These are phyloP conservation scores for Dendrostoma leiphaemia DNA, from an alignment of 2,329 filamentous ascomycete genomes.

Conservation along the genomic window DNA sequence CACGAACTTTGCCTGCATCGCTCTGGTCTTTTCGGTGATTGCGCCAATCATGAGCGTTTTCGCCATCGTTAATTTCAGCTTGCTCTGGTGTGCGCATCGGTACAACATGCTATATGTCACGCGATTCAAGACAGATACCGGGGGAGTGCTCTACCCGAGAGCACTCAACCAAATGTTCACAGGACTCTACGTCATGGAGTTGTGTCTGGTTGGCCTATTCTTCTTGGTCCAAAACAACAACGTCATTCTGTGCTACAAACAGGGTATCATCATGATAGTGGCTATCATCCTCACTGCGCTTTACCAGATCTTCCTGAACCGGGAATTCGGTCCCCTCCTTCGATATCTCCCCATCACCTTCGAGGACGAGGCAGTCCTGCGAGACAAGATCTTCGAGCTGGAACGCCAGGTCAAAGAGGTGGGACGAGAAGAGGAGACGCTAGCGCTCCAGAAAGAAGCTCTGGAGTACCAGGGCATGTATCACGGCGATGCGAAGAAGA, in stretches of 20 bases:
- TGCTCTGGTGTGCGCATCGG: constrained; percentile 94
- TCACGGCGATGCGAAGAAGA: constrained; percentile 24
- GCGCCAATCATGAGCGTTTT: constrained; percentile 90
- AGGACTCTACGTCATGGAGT: constrained; percentile 90
- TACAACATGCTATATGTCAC: constrained; percentile 96
- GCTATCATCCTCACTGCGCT: constrained; percentile 66
- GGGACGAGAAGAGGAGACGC: constrained; percentile 37
- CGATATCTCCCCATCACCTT: constrained; percentile 90
- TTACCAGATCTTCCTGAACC: constrained; percentile 80
- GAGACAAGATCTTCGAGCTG: constrained; percentile 83
- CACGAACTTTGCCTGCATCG: constrained; percentile 94
- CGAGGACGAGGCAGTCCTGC: constrained; percentile 89
- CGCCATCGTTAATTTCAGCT: constrained; percentile 84
- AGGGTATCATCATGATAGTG: constrained; percentile 84
- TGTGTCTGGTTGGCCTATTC: constrained; percentile 86
- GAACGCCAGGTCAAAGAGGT: constrained; percentile 49
- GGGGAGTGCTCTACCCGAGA: constrained; percentile 84
- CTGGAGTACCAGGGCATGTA: constrained; percentile 21
- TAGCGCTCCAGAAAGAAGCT: constrained; percentile 39
- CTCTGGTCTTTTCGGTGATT: constrained; percentile 82
- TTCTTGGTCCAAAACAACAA: constrained; percentile 67
- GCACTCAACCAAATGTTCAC: constrained; percentile 96
- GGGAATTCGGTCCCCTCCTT: constrained; percentile 80
- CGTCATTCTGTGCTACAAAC: constrained; percentile 62
- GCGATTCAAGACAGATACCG: constrained; percentile 85